Base-by-base conservation (phyloP, 371 early-diverging fungal genomes). In the Rhizomucor miehei region DNA sequence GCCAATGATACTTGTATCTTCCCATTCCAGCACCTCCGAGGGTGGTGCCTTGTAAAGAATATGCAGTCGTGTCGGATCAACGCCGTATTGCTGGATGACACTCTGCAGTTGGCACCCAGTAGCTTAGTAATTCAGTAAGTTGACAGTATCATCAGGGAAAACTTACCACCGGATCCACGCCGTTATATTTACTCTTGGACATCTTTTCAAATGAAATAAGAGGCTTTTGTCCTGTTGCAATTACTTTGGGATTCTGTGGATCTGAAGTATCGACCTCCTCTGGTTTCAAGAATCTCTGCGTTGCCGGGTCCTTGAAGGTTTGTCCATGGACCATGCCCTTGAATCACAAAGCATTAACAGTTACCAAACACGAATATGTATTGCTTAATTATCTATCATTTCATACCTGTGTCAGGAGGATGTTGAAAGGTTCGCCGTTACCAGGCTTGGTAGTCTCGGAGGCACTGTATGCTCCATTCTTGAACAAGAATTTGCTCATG, bases 141-240 rank as follows among this genome's bases (percentile, higher is more conserved):
- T n/a, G n/a, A n/a, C n/a, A 11, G 17, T 41, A 44, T 40, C n/a
- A 20, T 43, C 48, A 14, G 17, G 23, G 5, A 17, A 23, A 25
- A 57, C 52, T 51, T 77, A 84, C 88, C 46, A 74, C 74, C 0
- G 97, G 97, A 63, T 93, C 91, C 1, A 94, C 89, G 20, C 97
- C 97, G 60, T 97, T 97, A 68, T 85, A 88, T 76, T 97, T 97
- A 46, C 92, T 91, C 70, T 95, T 97, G 59, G 90, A 90, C 97
- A 97, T 97, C 60, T 97, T 97, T 62, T 97, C 96, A 66, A 79
- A 93, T 12, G 88, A 78, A 14, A 85, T 70, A 1, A 65, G 55
- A 0, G 92, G 86, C 16, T 60, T 43, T 56, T 78, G 61, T 24
- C 89, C 89, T 5, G 91, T 89, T 14, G 72, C 73, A 29, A 69